Evolutionary conservation across 169 alveolate species (phyloP).

Genomic region (Eimeria tenella): DNA sequence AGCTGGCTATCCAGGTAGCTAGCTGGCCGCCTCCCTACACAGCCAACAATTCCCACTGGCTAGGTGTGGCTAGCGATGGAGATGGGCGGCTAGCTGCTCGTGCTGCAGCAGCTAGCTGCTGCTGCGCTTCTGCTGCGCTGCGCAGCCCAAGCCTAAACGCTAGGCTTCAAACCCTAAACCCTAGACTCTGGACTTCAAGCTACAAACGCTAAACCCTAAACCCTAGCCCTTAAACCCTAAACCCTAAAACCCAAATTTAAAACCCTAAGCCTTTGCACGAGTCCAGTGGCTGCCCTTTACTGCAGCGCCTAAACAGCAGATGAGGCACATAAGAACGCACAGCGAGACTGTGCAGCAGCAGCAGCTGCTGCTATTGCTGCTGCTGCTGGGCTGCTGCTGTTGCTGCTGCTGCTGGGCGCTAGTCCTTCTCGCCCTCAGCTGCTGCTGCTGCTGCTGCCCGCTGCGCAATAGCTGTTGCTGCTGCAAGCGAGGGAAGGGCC

Average conservation of each 20-base stretch:
- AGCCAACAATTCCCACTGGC: too few relatives aligned
- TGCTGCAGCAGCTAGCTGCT: too few relatives aligned
- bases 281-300: too few relatives aligned
- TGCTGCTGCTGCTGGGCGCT: neutral
- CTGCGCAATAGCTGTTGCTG: neutral
- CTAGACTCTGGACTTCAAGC: neutral
- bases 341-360: neutral
- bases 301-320: neutral
- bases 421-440: neutral
- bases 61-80: too few relatives aligned
- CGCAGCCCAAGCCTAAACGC: neutral
- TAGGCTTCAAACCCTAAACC: neutral
- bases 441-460: neutral
- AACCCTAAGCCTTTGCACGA: neutral
- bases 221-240: neutral
- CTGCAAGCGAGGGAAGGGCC: neutral
- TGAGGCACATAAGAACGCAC: neutral
- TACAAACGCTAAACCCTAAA: neutral
- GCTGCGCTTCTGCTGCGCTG: too few relatives aligned
- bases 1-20: too few relatives aligned
- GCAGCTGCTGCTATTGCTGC: neutral
- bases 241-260: neutral
- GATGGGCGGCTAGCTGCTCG: too few relatives aligned
- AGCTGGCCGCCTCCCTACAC: too few relatives aligned
- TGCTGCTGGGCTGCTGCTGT: neutral